A percentile compares a stretch with the other conserved stretches of the same genome.
Conservation (phyloP, 2,329 filamentous ascomycete genomes). For the Stagonosporopsis cucurbitacearum region DNA sequence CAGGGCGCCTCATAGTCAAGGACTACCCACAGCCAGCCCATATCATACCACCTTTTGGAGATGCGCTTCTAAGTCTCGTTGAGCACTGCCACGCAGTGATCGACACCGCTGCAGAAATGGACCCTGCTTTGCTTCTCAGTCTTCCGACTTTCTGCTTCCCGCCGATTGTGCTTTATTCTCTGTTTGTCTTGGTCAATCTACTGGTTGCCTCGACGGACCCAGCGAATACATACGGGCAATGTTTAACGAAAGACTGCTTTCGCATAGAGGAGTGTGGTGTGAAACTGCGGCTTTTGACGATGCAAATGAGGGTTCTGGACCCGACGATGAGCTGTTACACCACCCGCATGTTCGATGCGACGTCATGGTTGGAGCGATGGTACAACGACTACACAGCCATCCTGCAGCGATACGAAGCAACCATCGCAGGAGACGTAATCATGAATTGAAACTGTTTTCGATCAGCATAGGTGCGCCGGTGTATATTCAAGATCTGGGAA, state of each 20-base stretch:
- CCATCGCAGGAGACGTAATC: constrained; percentile 10
- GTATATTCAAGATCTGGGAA: neutral
- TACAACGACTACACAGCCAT: constrained; percentile 34
- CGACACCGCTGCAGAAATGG: constrained; percentile 30
- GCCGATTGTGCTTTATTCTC: constrained; percentile 31
- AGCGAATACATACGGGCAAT: constrained; percentile 34
- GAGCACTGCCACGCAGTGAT: constrained; percentile 36
- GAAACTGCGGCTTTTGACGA: constrained; percentile 26
- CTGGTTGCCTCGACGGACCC: constrained; percentile 32
- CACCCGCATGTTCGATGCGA: constrained; percentile 37
- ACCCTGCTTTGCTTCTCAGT: constrained; percentile 30
- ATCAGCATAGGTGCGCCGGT: neutral
- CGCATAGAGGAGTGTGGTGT: constrained; percentile 29
- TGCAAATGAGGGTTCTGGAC: constrained; percentile 26
- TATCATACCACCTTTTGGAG: constrained; percentile 26
- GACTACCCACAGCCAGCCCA: constrained; percentile 33
- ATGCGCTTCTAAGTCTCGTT: constrained; percentile 24
- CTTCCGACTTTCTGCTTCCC: constrained; percentile 35
- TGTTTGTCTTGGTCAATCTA: constrained; percentile 34
- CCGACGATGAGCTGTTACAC: constrained; percentile 36
- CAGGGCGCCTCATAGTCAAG: constrained; percentile 32
- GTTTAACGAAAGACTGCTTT: constrained; percentile 24
- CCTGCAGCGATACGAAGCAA: constrained; percentile 31
- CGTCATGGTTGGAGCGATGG: constrained; percentile 37
- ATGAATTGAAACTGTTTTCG: constrained; percentile 1